Base-by-base conservation (phyloP, 2,329 filamentous ascomycete genomes). In the Epichloe brachyelytri region DNA sequence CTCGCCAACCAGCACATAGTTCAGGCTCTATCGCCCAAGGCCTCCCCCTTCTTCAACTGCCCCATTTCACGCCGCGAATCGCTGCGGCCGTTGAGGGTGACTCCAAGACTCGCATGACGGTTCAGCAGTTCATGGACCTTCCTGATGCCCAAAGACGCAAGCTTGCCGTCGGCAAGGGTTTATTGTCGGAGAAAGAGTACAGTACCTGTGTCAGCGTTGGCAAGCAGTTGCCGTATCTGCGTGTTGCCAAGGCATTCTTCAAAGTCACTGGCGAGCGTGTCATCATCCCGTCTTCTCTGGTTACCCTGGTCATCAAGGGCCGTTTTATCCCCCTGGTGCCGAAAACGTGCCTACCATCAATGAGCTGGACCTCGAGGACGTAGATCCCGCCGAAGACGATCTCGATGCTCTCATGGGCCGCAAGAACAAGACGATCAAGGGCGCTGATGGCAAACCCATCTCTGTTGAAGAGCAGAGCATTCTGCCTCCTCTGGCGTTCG, bases 201-300 rank as follows among this genome's bases (percentile, higher is more conserved):
- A 73, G 80, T 56, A 78, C 83, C 41, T 86, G 85, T 38, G 75
- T 95, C 54, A 70, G 71, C 45, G 85, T 96, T 33, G 90, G 89
- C 30, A 81, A 82, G 59, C 88, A 96, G 68, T 76, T 98, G 30
- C 93, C 93, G 1, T 79, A 82, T 56, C 76, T 98, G 51, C 79
- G 86, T 52, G 82, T 98, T 11, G 88, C 88, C 62, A 94, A 89
- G 71, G 88, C 89, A 7, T 98, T 95, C 71, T 98, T 98, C 81
- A 98, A 98, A 75, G 94, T 98, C 44, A 84, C 88, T 49, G 93
- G 93, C 63, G 94, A 98, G 71, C 87, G 86, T 58, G 86, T 85
- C 66, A 88, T 98, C 62, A 95, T 91, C 34, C 90, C 93, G 6
- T 88, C 86, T 53, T 95, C 89, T 51, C 78, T 98, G 38, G 91